A percentile compares a stretch with the other conserved stretches of the same genome.
Evolutionary conservation across 192 early-diverging fungal species (phyloP).

Genomic region (Backusella morwellensis): DNA sequence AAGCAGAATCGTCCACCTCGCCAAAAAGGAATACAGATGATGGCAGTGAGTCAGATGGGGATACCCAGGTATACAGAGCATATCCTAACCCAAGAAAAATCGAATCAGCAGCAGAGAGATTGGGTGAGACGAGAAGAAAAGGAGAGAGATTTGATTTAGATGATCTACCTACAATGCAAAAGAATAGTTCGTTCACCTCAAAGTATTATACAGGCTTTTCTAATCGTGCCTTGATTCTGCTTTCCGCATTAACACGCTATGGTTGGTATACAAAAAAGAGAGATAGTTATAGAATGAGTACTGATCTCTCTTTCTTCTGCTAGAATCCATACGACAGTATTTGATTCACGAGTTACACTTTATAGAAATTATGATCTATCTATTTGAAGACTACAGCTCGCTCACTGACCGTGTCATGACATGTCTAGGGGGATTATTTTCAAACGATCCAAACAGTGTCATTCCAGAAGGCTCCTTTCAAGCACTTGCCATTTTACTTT

Average conservation of each 20-base stretch:
- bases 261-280: not conserved
- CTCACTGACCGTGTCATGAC: slow-evolving; percentile 20
- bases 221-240: slow-evolving; percentile 16
- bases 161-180: not conserved
- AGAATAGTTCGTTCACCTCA: not conserved
- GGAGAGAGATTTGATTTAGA: not conserved
- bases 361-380: slow-evolving; percentile 22
- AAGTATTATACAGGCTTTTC: slow-evolving; percentile 11
- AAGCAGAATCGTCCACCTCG: not conserved
- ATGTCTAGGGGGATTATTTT: slow-evolving; percentile 19
- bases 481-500: not conserved
- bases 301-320: not conserved
- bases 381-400: slow-evolving; percentile 19
- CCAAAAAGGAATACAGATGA: not conserved
- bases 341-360: slow-evolving; percentile 24
- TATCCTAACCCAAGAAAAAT: not conserved
- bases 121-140: not conserved
- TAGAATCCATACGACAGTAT: slow-evolving; percentile 19
- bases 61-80: not conserved
- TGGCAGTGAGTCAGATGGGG: not conserved
- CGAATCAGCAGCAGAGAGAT: slow-evolving; percentile 14
- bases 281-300: not conserved
- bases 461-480: slow-evolving; percentile 9
- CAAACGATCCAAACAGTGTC: not conserved
- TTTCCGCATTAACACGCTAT: slow-evolving; percentile 20